A percentile compares a stretch with the other conserved stretches of the same genome.
These are phyloP conservation scores for Endocladia muricata DNA, from an alignment of 31 red algal genomes.

Conservation along the genomic window DNA sequence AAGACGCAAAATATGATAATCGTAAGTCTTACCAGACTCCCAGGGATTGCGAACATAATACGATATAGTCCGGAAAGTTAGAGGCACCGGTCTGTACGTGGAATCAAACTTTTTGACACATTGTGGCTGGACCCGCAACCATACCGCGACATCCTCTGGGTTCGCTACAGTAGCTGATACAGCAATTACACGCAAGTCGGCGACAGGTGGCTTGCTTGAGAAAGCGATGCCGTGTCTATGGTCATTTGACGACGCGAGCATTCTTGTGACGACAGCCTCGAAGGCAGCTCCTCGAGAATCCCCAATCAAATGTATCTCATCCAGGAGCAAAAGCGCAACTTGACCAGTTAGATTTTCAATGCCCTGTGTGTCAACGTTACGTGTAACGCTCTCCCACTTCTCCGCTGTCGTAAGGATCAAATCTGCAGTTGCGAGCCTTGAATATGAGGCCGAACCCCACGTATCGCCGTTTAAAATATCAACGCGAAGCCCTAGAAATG, in stretches of 20 bases:
- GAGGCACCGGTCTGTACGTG: conserved; percentile 52
- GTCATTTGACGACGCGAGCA: conserved; percentile 25
- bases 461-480: conserved; percentile 37
- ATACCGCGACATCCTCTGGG: conserved; percentile 48
- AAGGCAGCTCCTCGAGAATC: conserved; percentile 70
- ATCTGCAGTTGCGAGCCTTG: conserved; percentile 21
- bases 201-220: background rate
- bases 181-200: conserved; percentile 59
- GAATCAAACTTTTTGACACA: conserved; percentile 59
- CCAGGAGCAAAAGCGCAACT: conserved; percentile 70
- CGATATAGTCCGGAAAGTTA: conserved; percentile 17
- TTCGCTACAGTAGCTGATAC: conserved; percentile 83
- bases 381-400: conserved; percentile 85
- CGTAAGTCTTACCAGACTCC: conserved; percentile 28
- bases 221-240: background rate
- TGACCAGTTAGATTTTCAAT: conserved; percentile 1
- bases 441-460: background rate
- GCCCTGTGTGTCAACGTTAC: conserved; percentile 20
- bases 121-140: conserved; percentile 41
- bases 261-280: conserved; percentile 77
- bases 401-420: conserved; percentile 87
- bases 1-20: conserved; percentile 21
- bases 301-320: conserved; percentile 87
- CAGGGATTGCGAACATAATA: conserved; percentile 34
- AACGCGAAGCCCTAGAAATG: conserved; percentile 30